Conservation (phyloP, 129 eudicot species). For the Lonicera japonica region DNA sequence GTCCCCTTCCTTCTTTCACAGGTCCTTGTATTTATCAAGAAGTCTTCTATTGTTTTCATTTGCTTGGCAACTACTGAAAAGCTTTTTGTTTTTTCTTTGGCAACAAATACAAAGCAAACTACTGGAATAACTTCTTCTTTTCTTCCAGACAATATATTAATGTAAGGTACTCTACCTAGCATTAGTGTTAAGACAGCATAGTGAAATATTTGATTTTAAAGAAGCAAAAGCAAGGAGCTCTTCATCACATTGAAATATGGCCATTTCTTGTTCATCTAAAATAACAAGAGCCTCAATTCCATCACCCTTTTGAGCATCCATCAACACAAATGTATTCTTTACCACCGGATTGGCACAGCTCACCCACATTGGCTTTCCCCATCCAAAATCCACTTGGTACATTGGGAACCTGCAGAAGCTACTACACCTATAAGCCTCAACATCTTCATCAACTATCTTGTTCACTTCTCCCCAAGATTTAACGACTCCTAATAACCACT, state of each 20-base stretch:
- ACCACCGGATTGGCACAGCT: background rate
- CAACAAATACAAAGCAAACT: too few species aligned
- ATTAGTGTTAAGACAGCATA: too few species aligned
- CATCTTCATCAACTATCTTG: background rate
- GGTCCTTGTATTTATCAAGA: too few species aligned
- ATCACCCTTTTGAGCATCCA: background rate
- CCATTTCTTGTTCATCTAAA: slow-evolving; percentile 6
- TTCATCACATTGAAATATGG: background rate
- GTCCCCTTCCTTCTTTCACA: too few species aligned
- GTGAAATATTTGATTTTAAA: too few species aligned
- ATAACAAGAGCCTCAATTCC: background rate
- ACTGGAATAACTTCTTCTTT: too few species aligned
- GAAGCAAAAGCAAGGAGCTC: slow-evolving; percentile 1
- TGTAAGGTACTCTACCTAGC: too few species aligned
- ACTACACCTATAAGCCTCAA: slow-evolving; percentile 6
- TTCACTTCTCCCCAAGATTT: background rate
- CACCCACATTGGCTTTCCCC: slow-evolving; percentile 32
- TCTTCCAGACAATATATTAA: too few species aligned
- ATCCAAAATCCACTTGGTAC: slow-evolving; percentile 29
- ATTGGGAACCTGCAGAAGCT: slow-evolving; percentile 25
- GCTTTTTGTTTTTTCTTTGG: too few species aligned
- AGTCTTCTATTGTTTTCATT: too few species aligned
- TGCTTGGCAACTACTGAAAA: too few species aligned
- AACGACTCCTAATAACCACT: background rate
- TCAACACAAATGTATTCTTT: background rate